phyloP scores from a whole-genome alignment of 2,329 filamentous ascomycete species.

The Microsporum canis region DNA sequence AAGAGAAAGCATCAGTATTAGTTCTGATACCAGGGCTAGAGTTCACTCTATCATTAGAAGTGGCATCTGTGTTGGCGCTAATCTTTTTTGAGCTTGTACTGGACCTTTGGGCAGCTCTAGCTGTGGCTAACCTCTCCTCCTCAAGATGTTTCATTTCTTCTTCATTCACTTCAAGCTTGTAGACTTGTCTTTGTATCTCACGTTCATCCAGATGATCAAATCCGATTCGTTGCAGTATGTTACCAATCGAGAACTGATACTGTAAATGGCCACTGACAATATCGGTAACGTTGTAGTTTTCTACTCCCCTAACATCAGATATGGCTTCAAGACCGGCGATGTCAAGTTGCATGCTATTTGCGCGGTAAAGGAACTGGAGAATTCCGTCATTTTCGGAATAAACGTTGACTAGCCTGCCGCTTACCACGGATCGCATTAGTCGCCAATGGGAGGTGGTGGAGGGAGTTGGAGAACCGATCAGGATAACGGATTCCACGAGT shows the following conservation, averaged over 20 bases:
- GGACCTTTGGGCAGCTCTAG: slow-evolving; percentile 5
- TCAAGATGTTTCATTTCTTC: slow-evolving; percentile 27
- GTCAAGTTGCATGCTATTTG: slow-evolving; percentile 69
- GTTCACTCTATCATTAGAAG: not conserved
- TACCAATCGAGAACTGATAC: slow-evolving; percentile 57
- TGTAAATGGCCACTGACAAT: slow-evolving; percentile 57
- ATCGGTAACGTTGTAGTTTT: slow-evolving; percentile 57
- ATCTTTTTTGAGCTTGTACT: not conserved
- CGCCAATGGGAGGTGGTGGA: slow-evolving; percentile 63
- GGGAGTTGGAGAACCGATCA: slow-evolving; percentile 72
- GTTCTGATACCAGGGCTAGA: not conserved
- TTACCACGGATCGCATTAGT: slow-evolving; percentile 63
- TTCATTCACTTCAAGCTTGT: slow-evolving; percentile 30
- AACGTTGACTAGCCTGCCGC: slow-evolving; percentile 74
- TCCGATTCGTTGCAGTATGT: slow-evolving; percentile 54
- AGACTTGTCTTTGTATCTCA: slow-evolving; percentile 35
- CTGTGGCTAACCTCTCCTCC: slow-evolving; percentile 21
- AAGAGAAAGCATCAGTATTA: not conserved
- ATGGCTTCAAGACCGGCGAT: slow-evolving; percentile 73
- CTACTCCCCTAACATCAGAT: slow-evolving; percentile 39
- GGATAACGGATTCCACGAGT: slow-evolving; percentile 67
- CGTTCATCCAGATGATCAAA: slow-evolving; percentile 53
- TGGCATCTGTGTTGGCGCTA: not conserved
- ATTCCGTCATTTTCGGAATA: slow-evolving; percentile 82
- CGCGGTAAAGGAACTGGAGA: slow-evolving; percentile 75